phyloP scores from a whole-genome alignment of 768 basidiomycete genomes.

The Crucibulum laeve region DNA sequence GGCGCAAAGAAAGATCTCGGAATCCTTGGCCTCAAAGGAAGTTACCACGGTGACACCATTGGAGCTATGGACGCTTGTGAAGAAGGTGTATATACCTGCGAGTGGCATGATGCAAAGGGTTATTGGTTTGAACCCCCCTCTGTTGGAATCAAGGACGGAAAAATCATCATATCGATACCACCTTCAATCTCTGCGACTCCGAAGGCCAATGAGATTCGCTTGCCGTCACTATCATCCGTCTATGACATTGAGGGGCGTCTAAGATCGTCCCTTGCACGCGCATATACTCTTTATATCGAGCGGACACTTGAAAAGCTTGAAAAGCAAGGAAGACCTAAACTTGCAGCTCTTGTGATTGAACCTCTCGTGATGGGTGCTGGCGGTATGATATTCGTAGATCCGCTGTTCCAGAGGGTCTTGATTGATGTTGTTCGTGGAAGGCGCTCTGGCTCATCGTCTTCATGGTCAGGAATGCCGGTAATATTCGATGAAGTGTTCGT shows the following conservation, averaged over 20 bases:
- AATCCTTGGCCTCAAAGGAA: slow-evolving; percentile 83
- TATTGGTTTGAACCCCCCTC: slow-evolving; percentile 92
- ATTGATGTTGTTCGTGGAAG: slow-evolving; percentile 71
- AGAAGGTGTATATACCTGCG: slow-evolving; percentile 89
- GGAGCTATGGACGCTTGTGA: slow-evolving; percentile 95
- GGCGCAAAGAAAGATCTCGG: slow-evolving; percentile 52
- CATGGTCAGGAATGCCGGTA: slow-evolving; percentile 76
- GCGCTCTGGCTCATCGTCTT: slow-evolving; percentile 22
- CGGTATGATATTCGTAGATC: slow-evolving; percentile 97
- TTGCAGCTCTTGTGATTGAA: slow-evolving; percentile 84
- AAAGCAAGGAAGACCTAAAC: slow-evolving; percentile 30
- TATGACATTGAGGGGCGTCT: slow-evolving; percentile 72
- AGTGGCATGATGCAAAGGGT: slow-evolving; percentile 93
- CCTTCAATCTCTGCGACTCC: slow-evolving; percentile 32
- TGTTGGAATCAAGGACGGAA: slow-evolving; percentile 62
- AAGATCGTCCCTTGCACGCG: slow-evolving; percentile 51
- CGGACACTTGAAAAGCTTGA: slow-evolving; percentile 43
- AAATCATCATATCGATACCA: slow-evolving; percentile 51
- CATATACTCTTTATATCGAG: slow-evolving; percentile 61
- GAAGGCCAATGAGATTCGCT: slow-evolving; percentile 21
- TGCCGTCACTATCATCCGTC: slow-evolving; percentile 47
- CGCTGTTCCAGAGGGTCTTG: slow-evolving; percentile 88
- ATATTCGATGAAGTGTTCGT: slow-evolving; percentile 97
- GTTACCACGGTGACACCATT: slow-evolving; percentile 97
- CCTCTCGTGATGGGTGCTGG: slow-evolving; percentile 93